Base-by-base conservation (phyloP, 1,139 yeast genomes). In the Yamadazyma taylorii region DNA sequence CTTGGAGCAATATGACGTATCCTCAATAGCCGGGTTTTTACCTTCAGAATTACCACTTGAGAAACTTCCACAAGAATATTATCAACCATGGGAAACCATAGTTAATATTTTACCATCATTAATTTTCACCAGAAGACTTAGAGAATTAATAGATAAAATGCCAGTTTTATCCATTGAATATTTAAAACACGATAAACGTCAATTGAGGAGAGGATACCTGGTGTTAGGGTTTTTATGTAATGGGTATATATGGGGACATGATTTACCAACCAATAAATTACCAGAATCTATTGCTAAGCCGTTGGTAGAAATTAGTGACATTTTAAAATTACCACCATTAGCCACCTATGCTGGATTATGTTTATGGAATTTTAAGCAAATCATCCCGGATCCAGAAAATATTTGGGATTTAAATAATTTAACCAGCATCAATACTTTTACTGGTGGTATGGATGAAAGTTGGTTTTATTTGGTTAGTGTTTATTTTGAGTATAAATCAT, bases 381-480 rank as follows among this genome's bases (percentile, higher is more conserved):
- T 85, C 21, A 56, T 82, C 10, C 83, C 85, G 0, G 60, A 56
- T 11, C 62, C 56, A 2, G 66, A 61, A 14, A 69, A 66, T 24
- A 50, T 63, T 22, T 66, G 71, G 61, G 76, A 70, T 40, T 71
- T 86, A 37, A 82, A 83, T 42, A 83, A 85, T 52, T 66, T 90
- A 40, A 84, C 92, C 37, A 84, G 95, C 1, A 75, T 86, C 40
- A 79, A 78, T 56, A 89, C 97, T 0, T 90, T 83, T 56, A 88
- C 97, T 0, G 97, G 97, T 1, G 78, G 90, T 3, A 78, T 83
- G 31, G 97, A 90, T 58, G 97, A 90, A 60, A 78, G 87, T 47
- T 90, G 97, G 97, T 90, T 90, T 58, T 90, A 87, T 56, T 69
- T 89, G 43, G 92, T 89, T 12, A 83, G 94, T 52, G 92, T 89